Base-by-base conservation (phyloP, 176 grass and related monocot genomes). In the Thalia dealbata region DNA sequence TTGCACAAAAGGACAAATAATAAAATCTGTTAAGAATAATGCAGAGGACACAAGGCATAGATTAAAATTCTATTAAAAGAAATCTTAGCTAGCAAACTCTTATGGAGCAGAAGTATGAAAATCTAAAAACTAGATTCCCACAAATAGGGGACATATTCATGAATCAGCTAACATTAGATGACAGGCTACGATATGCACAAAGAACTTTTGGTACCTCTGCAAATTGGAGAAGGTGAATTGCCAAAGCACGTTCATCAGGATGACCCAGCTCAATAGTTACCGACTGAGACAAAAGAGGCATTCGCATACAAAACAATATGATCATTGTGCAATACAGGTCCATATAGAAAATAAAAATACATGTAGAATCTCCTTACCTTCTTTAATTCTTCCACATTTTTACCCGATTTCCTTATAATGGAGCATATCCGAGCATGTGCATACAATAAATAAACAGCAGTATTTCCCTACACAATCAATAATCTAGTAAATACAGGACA, bases 371-470 rank as follows among this genome's bases (percentile, higher is more conserved):
- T 30, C 24, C 59, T 71, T 86, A 91, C 95, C 76, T 75, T 73
- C 69, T 93, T 90, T 75, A 99, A 71, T 41, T 84, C 85, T 78
- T 90, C 83, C 76, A 91, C 76, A 75, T 88, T 83, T 81, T 80
- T 99, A 55, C 82, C 88, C 14, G 95, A 92, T 88, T 86, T 97
- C 64, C 72, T 85, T 46, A 99, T 90, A 61, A 99, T 99, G 71
- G 95, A 93, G 72, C 89, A 93, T 78, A 99, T 99, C n/a, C 95
- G 87, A 78, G 95, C 90, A 81, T 99, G 90, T 61, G 95, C 90
- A 73, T 92, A 99, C 76, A 92, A 81, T 24, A 99, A 78, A 81
- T 99, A 99, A 46, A 97, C 95, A 73, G 90, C 90, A 43, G 95
- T 99, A 73, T 99, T 99, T 82, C 90, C 90, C 90, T 93, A 81